Base-by-base conservation (phyloP, 1,284 basidiomycete species). In the Butyriboletus appendiculatus region DNA sequence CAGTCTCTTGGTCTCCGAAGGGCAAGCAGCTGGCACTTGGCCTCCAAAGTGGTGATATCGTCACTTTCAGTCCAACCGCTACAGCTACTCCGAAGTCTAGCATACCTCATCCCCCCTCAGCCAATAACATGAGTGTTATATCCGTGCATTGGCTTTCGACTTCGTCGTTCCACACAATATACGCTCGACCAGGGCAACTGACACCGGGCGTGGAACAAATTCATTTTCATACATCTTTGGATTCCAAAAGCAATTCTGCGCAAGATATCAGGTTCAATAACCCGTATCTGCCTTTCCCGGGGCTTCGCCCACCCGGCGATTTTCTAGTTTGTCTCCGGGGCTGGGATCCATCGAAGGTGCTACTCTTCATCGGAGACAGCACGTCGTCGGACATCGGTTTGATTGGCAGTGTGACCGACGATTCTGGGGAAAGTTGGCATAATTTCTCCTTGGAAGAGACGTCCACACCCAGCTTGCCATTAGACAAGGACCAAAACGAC, bases 1-100 rank as follows among this genome's bases (percentile, higher is more conserved):
- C 58, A 88, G 87, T 87, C 6, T 82, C 85, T 20, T 94, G 92
- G 92, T 94, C 92, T 3, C 86, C 90, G 2, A 92, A 91, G 66
- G 92, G 92, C 43, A 94, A 93, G 67, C 91, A 93, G 59, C 72
- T 94, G 33, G 91, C 89, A 0, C 79, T 93, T 39, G 92, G 89
- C 30, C 72, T 92, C 15, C 79, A 80, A 54, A 79, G 76, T 18
- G 92, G 92, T 4, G 84, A 88, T 53, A 84, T 94, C 32, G 67
- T 88, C 39, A 86, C 90, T 3, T 90, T 85, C 66, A 79, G 80
- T 37, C 80, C 87, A 18, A 76, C 77, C 6, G 83, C 85, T 53
- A 80, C 80, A 14, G 71, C 76, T 3, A 67, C 76, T 7, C 74
- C 76, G 10, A 85, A 90, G 63, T 83, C 79, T 47, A 79, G 82